These are phyloP conservation scores for Coemansia sp. DNA, from an alignment of 192 early-diverging fungal species.

Conservation along the genomic window DNA sequence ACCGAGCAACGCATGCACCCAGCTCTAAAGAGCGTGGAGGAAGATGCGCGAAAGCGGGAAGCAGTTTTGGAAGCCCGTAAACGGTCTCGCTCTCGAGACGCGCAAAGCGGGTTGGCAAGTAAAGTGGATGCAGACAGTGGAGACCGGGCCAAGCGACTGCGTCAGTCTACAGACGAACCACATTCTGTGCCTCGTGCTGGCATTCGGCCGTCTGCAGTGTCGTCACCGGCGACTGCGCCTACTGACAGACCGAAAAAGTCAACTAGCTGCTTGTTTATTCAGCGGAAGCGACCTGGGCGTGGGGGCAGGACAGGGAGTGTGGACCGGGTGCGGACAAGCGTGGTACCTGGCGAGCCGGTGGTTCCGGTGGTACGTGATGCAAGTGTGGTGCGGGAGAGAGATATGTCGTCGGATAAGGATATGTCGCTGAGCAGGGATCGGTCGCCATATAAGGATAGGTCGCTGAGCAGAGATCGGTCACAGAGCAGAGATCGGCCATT, in stretches of 20 bases:
- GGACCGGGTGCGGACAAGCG: background rate
- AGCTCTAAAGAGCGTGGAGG: background rate
- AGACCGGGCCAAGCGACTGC: background rate
- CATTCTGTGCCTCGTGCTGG: background rate
- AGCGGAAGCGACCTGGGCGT: conserved; percentile 18
- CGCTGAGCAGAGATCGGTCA: background rate
- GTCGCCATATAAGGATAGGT: background rate
- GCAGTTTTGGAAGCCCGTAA: conserved; percentile 6
- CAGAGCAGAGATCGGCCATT: no score
- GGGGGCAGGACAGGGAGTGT: background rate
- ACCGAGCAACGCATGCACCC: background rate
- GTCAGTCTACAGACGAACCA: background rate
- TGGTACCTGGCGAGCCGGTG: background rate
- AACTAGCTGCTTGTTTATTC: conserved; percentile 43
- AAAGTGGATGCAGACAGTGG: background rate
- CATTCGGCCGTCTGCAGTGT: background rate
- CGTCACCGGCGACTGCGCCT: background rate
- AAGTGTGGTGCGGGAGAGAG: background rate
- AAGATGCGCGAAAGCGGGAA: conserved; percentile 9
- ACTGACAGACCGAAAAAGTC: conserved; percentile 21
- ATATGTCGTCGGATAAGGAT: background rate
- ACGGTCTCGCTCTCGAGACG: background rate
- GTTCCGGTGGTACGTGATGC: background rate
- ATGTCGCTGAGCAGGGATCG: background rate
- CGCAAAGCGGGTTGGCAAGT: background rate